Base-by-base conservation (phyloP, 2,329 filamentous ascomycete genomes). In the Dothidotthia symphoricarpi region DNA sequence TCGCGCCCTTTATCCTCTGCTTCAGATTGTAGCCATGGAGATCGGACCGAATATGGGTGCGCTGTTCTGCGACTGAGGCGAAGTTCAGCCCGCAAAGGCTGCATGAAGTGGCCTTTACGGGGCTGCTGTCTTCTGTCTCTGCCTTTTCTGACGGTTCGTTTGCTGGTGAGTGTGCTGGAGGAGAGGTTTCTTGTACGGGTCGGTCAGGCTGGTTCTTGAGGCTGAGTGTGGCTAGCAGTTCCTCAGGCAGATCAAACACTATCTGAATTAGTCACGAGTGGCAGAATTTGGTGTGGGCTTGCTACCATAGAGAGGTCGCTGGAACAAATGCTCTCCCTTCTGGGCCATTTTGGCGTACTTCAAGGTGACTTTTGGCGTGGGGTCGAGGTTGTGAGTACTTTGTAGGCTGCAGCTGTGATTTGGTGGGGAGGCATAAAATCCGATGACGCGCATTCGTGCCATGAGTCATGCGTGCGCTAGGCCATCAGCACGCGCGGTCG, bases 11-110 rank as follows among this genome's bases (percentile, higher is more conserved):
- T 39, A 95, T 71, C 71, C 88, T 95, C 63, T 91, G 86, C 69
- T 95, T 97, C 45, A 97, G 70, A 63, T 98, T 98, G 70, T 96
- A 98, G 49, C 85, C 80, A 66, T 98, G 93, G 32, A 94, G 75
- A 59, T 98, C 93, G 8, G 91, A 95, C 56, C 87, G 86, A 41
- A 88, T 82, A 68, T 98, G 93, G 42, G 81, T 78, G 45, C 88
- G 80, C 63, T 97, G 91, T 45, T 97, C 91, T 44, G 82, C 75
- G 6, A 95, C 76, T 8, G 76, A 83, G 22, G 75, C 60, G 56
- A 94, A 95, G 4, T 77, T 73, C 25, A 89, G 75, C 26, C 76
- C 74, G 68, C 93, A 98, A 4, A 97, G 75, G 1, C 83, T 81
- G 64, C 93, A 98, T 11, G 88, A 79, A 41, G 86, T 89, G 8